Evolutionary conservation across 371 early-diverging fungal genomes (phyloP), one percentile per base, ranked within the genome.

Genomic region (Actinomucor elegans): DNA sequence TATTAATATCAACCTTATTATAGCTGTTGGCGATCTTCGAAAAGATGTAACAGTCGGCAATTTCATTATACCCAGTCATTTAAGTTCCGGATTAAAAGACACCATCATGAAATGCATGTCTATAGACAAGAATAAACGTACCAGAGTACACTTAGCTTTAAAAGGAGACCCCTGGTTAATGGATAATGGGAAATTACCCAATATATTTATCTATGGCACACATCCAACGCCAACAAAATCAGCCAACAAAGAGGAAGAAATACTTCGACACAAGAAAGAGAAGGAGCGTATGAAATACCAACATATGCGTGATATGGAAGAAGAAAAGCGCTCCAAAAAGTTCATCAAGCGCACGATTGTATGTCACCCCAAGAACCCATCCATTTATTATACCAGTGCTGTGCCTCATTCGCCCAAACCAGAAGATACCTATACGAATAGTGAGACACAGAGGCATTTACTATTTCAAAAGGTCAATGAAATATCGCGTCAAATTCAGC

Each of bases 1-100:
- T 21, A 26, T 15, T 42, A 10, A 45, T 5, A 44, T 10, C 8
- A 29, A 2, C 11, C 6, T 2, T 28, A 4, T 10, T 27, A 20
- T 24, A 74, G 75, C 77, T 44, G 85, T 88, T 20, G 79, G 82
- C 18, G 87, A 88, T 40, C 71, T 88, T 23, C 83, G 85, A 69
- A 68, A 67, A 35, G 83, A 84, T 59, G 87, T 90, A 34, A 77
- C 80, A 29, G 71, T 72, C 11, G 85, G 86, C 1, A 70, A 70
- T 23, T 84, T 73, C 42, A 66, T 69, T 12, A 78, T 79, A 55
- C 87, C 87, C 1, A 34, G 45, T 14, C 33, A 38, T 10, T 58
- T 84, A 10, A 75, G 78, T 44, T 48, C 38, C 2, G 77, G 61
- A 33, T 52, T 81, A 12, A 73, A 67, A 32, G 43, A 66, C 3